Conservation (phyloP, 257 asterid species). For the Fraxinus excelsior region DNA sequence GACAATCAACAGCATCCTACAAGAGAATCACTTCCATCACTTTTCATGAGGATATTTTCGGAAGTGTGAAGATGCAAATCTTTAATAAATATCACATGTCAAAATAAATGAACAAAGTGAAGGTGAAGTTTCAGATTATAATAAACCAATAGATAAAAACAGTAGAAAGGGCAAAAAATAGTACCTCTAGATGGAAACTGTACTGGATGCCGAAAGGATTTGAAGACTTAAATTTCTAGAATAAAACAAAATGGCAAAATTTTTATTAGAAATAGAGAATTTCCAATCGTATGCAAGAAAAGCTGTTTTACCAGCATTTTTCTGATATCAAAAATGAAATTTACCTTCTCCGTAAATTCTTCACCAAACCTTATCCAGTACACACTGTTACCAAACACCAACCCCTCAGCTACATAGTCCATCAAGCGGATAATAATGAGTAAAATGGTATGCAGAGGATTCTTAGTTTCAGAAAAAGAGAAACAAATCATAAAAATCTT, state of each 20-base stretch:
- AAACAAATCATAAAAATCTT: not conserved
- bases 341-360: slow-evolving; percentile 76
- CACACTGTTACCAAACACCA: slow-evolving; percentile 84
- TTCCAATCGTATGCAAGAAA: not conserved
- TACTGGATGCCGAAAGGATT: slow-evolving; percentile 93
- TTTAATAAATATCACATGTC: not conserved
- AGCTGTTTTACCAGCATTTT: not conserved
- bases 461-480: not conserved
- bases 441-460: not conserved
- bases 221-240: slow-evolving; percentile 84
- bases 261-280: not conserved
- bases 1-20: slow-evolving; percentile 99
- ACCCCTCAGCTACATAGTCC: slow-evolving; percentile 79
- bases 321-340: not conserved
- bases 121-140: not conserved
- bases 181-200: slow-evolving; percentile 92
- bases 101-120: not conserved
- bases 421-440: not conserved
- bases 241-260: slow-evolving; percentile 22
- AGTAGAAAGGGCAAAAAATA: not conserved
- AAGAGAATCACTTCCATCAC: slow-evolving; percentile 17
- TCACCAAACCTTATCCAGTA: slow-evolving; percentile 87
- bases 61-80: slow-evolving; percentile 5
- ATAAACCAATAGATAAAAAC: too few species aligned
- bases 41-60: not conserved